A percentile compares a stretch with the other conserved stretches of the same genome.
phyloP scores from a whole-genome alignment of 2,329 filamentous ascomycete species.

The Chaetomiaceae sp. region DNA sequence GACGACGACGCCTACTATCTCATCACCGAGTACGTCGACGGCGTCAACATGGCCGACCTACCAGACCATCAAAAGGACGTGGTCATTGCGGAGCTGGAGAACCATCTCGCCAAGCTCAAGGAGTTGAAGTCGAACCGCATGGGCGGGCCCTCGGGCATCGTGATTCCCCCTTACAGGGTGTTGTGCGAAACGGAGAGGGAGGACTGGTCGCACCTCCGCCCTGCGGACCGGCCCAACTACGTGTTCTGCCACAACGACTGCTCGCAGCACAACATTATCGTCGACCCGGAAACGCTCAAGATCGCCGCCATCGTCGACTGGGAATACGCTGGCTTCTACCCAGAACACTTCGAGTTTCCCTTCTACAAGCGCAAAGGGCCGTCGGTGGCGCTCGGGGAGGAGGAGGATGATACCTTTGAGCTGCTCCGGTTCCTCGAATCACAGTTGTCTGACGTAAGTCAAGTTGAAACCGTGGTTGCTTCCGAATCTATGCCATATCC shows the following conservation, averaged over 20 bases:
- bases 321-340: slow-evolving; percentile 27
- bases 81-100: slow-evolving; percentile 23
- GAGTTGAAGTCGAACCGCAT: slow-evolving; percentile 25
- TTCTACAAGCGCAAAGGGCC: slow-evolving; percentile 24
- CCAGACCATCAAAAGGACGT: slow-evolving; percentile 22
- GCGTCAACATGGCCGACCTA: slow-evolving; percentile 28
- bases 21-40: slow-evolving; percentile 28
- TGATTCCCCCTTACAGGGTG: slow-evolving; percentile 29
- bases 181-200: slow-evolving; percentile 21
- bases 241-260: slow-evolving; percentile 27
- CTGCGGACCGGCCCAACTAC: slow-evolving; percentile 17
- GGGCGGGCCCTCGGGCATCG: slow-evolving; percentile 29
- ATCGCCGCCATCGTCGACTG: slow-evolving; percentile 26
- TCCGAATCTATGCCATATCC: too few relatives aligned
- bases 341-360: slow-evolving; percentile 25
- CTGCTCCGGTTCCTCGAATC: slow-evolving; percentile 13
- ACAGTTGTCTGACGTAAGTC: slow-evolving; percentile 5
- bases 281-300: slow-evolving; percentile 23
- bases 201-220: slow-evolving; percentile 21
- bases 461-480: not conserved
- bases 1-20: slow-evolving; percentile 29
- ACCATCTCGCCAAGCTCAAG: slow-evolving; percentile 24
- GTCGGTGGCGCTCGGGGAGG: slow-evolving; percentile 25
- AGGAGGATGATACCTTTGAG: slow-evolving; percentile 19
- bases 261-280: slow-evolving; percentile 23